Conservation (phyloP, 1,284 basidiomycete species). For the Agroathelia rolfsii region DNA sequence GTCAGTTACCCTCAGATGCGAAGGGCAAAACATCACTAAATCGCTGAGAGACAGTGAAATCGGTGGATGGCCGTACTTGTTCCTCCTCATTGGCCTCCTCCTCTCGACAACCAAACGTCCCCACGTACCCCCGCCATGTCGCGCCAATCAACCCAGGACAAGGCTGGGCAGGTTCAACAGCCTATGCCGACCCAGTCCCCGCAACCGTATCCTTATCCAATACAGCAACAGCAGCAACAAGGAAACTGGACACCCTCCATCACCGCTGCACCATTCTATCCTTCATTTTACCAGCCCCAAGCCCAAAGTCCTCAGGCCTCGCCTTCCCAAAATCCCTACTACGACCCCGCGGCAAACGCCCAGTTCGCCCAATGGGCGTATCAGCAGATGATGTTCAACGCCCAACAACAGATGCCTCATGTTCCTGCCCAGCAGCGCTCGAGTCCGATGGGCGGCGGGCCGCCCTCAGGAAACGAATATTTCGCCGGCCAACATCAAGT, state of each 20-base stretch:
- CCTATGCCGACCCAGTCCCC: constrained; percentile 17
- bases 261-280: constrained; percentile 57
- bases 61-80: constrained; percentile 74
- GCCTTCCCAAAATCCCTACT: constrained; percentile 45
- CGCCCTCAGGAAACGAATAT: constrained; percentile 36
- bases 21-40: no score
- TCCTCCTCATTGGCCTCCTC: constrained; percentile 56
- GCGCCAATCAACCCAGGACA: constrained; percentile 21
- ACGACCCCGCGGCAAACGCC: constrained; percentile 59
- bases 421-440: constrained; percentile 26
- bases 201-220: constrained; percentile 25
- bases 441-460: constrained; percentile 17
- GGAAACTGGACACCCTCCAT: constrained; percentile 56
- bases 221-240: constrained; percentile 45
- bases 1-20: constrained; percentile 7
- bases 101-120: constrained; percentile 30
- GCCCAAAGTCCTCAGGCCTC: constrained; percentile 21
- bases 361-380: constrained; percentile 79
- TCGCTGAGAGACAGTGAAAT: no score
- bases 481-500: constrained; percentile 40
- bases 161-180: constrained; percentile 24
- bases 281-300: constrained; percentile 54
- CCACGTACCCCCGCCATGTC: constrained; percentile 23
- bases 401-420: constrained; percentile 42
- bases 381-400: constrained; percentile 77